Base-by-base conservation (phyloP, 2,329 filamentous ascomycete genomes). In the Phoma sp. region DNA sequence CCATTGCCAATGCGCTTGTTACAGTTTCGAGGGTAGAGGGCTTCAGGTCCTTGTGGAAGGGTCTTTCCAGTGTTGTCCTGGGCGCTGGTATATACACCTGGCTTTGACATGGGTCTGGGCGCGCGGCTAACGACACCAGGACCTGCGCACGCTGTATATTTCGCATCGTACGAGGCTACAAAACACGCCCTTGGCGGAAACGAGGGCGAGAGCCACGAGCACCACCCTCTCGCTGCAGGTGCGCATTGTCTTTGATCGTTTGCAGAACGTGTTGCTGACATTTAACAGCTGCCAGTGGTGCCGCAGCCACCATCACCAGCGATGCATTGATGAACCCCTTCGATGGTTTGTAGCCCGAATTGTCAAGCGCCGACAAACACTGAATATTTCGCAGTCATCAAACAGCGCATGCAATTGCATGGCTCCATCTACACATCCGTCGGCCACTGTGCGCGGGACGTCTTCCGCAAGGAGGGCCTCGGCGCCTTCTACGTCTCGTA, bases 261-360 rank as follows among this genome's bases (percentile, higher is more conserved):
- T 24, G 29, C 24, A 27, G 29, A 25, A 25, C 18, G 18, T 18
- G 54, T 57, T 52, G 64, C 77, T 82, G 65, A 80, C 69, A 38
- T 24, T 49, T 43, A 53, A 54, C 72, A 96, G 95, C 91, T 58
- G 89, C 91, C 59, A 96, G 92, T 72, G 95, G 95, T 77, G 93
- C 95, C 57, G 90, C 90, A 67, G 95, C 95, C 61, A 98, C 95
- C 7, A 97, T 98, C 74, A 91, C 93, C 32, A 97, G 93, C 75
- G 95, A 99, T 80, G 95, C 95, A 49, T 86, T 99, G 63, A 99
- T 99, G 95, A 99, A 98, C 73, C 95, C 95, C 22, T 99, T 99
- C 74, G 95, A 99, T 79, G 92, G 92, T 96, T 83, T 69, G 85
- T 72, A 52, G 25, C 47, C 39, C 40, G 42, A 14, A 18, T 36